Evolutionary conservation across 2,329 filamentous ascomycete genomes (phyloP).

Genomic region (Aschersonia sp.): DNA sequence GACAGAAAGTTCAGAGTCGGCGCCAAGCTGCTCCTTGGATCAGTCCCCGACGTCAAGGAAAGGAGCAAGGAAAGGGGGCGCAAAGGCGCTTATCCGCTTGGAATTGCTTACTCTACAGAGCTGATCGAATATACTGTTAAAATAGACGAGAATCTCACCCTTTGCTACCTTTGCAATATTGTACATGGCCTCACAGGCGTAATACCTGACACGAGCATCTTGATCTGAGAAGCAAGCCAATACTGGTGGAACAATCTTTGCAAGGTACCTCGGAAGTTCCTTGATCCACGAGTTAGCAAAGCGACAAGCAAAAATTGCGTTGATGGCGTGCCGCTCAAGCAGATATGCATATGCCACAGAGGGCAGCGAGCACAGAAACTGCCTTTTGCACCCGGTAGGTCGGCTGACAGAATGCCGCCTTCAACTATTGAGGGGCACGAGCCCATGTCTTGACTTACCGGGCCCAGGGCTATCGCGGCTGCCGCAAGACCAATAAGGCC

Average conservation of each 20-base stretch:
- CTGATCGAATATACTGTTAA: conserved; percentile 96
- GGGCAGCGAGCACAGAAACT: no score
- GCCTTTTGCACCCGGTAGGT: no score
- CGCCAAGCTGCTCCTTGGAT: conserved; percentile 52
- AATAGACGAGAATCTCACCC: conserved; percentile 91
- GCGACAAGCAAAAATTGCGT: background rate
- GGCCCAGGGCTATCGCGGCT: conserved; percentile 85
- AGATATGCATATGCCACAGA: no score
- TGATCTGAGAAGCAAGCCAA: conserved; percentile 96
- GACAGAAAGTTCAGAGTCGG: conserved; percentile 89
- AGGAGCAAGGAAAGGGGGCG: background rate
- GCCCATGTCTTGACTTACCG: conserved; percentile 41
- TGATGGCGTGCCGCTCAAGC: no score
- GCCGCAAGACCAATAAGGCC: conserved; percentile 91
- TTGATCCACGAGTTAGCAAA: conserved; percentile 21
- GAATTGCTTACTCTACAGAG: conserved; percentile 68
- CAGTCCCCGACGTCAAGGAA: conserved; percentile 1
- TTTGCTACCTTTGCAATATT: conserved; percentile 99
- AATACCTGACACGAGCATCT: conserved; percentile 93
- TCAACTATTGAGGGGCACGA: background rate
- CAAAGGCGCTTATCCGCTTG: background rate
- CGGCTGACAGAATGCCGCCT: no score
- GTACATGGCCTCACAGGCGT: conserved; percentile 99
- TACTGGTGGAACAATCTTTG: conserved; percentile 89
- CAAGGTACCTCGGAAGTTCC: conserved; percentile 83